Evolutionary conservation across 129 eudicot genomes (phyloP).

Genomic region (Flaveria robusta): DNA sequence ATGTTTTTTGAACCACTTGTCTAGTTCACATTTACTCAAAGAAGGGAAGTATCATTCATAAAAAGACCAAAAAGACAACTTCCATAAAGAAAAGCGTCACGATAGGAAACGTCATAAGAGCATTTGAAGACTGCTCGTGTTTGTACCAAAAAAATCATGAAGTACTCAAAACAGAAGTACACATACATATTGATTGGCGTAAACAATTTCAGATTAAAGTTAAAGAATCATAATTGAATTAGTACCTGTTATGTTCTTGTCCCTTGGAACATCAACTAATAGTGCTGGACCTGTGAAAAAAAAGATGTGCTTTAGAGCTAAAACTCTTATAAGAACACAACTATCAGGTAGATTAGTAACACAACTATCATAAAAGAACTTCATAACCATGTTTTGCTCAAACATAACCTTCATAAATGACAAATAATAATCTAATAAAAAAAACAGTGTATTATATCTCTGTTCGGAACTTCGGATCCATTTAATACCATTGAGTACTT

Average conservation of each 20-base stretch:
- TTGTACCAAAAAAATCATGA: neutral
- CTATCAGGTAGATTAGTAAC: neutral
- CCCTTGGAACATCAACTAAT: constrained; percentile 61
- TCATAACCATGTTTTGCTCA: constrained; percentile 1
- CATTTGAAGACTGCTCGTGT: neutral
- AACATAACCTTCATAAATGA: neutral
- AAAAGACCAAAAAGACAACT: neutral
- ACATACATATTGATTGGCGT: neutral
- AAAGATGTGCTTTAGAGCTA: neutral
- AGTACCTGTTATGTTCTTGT: constrained; percentile 61
- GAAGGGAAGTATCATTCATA: neutral
- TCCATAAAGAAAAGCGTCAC: neutral
- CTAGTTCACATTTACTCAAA: neutral
- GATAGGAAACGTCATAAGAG: neutral
- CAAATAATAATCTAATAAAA: neutral
- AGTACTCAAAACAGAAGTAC: neutral
- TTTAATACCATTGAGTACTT: constrained; percentile 58
- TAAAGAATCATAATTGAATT: neutral
- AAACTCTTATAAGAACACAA: neutral
- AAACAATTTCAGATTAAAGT: neutral
- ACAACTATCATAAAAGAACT: neutral
- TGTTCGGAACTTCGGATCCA: neutral
- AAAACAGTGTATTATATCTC: neutral
- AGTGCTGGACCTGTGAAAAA: constrained; percentile 52
- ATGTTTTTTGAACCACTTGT: neutral